Base-by-base conservation (phyloP, 441 rosid species). In the Caryocar brasiliense region DNA sequence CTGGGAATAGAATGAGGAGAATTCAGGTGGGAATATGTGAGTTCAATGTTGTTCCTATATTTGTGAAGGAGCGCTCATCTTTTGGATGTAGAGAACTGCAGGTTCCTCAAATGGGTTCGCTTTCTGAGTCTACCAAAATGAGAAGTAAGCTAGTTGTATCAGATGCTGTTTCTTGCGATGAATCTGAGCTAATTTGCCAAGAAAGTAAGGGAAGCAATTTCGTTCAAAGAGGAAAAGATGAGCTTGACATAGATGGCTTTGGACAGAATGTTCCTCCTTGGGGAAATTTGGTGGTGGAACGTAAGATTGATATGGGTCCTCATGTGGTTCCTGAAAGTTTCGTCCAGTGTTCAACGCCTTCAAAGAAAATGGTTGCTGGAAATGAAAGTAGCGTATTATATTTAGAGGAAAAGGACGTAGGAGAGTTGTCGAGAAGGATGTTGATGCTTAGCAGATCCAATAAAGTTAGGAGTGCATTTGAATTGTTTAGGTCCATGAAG, bases 401-500 rank as follows among this genome's bases (percentile, higher is more conserved):
- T 65, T 64, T 90, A 18, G 92, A 90, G 73, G 92, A 80, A 70
- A 70, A 61, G 40, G 71, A 77, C 32, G 83, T 68, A 58, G 75
- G 73, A 42, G 74, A 69, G 43, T 64, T 90, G 45, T 90, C 92
- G 0, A 71, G 74, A 62, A 79, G 94, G 63, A 58, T 86, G 49
- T 51, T 90, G 73, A 63, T 61, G 62, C 98, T 86, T 23, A 73
- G 95, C 50, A 79, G 95, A 73, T 79, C 77, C 37, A 73, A 84
- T 67, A 82, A 79, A 73, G 68, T 78, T 23, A 79, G 78, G 62
- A 84, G 89, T 55, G 95, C 92, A 3, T 7, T 78, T 47, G 82
- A 80, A 47, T 46, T 83, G 62, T 79, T 59, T 51, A 66, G 60
- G 49, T 86, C 98, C 13, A 86, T 86, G 90, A 73, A 63, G 48